These are phyloP conservation scores for Aspergillus aculeatus DNA, from an alignment of 2,329 filamentous ascomycete species.

Conservation along the genomic window DNA sequence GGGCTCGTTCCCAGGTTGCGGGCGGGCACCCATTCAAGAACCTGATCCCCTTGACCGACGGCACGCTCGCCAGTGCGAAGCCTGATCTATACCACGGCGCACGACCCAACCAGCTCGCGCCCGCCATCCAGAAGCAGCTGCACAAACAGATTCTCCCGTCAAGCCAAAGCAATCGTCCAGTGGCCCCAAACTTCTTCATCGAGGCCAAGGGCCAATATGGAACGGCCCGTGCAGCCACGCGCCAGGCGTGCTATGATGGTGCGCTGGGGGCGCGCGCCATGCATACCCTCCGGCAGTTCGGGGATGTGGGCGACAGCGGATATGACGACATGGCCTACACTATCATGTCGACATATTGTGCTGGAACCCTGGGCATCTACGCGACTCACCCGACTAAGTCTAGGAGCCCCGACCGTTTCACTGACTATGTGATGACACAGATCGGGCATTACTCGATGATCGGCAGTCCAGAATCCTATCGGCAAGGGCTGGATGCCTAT, in stretches of 20 bases:
- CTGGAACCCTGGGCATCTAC: background rate
- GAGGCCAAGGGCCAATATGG: background rate
- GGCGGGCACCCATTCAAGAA: no score
- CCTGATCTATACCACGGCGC: no score
- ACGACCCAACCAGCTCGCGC: no score
- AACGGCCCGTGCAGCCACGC: background rate
- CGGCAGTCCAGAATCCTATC: background rate
- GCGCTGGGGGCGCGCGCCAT: conserved; percentile 1
- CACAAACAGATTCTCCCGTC: background rate
- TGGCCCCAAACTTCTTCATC: background rate
- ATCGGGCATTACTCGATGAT: background rate
- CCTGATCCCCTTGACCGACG: no score
- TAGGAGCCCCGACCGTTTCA: background rate
- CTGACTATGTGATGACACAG: conserved; percentile 9
- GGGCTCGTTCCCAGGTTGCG: no score
- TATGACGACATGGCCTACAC: conserved; percentile 4
- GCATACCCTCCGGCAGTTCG: background rate
- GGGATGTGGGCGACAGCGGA: background rate
- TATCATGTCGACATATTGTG: background rate
- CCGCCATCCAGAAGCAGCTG: no score
- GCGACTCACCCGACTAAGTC: conserved; percentile 1
- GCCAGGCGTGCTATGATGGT: conserved; percentile 2
- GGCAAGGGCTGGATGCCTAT: conserved; percentile 1
- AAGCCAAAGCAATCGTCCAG: background rate
- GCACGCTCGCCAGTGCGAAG: no score